phyloP scores from a whole-genome alignment of 192 early-diverging fungal genomes.

The Rhizoclosmatium sp. region DNA sequence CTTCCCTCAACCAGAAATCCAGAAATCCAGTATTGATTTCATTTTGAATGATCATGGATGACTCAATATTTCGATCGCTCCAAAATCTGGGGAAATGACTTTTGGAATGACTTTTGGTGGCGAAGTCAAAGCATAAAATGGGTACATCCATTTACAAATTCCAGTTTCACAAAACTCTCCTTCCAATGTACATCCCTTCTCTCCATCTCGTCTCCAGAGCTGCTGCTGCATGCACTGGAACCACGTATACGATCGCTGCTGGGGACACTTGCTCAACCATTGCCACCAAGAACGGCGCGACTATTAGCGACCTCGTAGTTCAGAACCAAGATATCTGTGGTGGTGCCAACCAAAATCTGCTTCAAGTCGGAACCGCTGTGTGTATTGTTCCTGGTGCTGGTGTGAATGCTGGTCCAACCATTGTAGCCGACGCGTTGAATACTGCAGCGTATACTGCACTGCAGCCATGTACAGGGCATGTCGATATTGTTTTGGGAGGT shows the following conservation, averaged over 20 bases:
- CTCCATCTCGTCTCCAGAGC: not conserved
- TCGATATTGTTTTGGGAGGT: slow-evolving; percentile 14
- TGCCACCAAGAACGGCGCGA: slow-evolving; percentile 16
- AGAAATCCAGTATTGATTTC: no score
- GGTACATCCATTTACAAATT: no score
- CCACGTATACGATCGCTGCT: not conserved
- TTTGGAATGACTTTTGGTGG: no score
- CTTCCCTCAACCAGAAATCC: no score
- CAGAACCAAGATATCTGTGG: slow-evolving; percentile 29
- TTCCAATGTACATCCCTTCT: no score
- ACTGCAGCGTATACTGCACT: not conserved
- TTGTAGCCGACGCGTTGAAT: slow-evolving; percentile 5
- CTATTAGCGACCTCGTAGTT: slow-evolving; percentile 12
- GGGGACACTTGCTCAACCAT: slow-evolving; percentile 15
- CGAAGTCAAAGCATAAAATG: no score
- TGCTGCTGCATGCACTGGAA: not conserved
- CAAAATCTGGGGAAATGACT: no score
- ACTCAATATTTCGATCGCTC: no score
- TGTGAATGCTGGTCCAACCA: slow-evolving; percentile 18
- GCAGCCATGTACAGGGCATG: slow-evolving; percentile 9
- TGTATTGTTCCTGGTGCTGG: slow-evolving; percentile 15
- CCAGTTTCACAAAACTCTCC: no score
- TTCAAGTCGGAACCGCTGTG: slow-evolving; percentile 12
- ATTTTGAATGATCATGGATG: no score
- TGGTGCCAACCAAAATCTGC: not conserved